Conservation (phyloP, 495 filamentous ascomycete species). For the Lophiostoma macrostomum region DNA sequence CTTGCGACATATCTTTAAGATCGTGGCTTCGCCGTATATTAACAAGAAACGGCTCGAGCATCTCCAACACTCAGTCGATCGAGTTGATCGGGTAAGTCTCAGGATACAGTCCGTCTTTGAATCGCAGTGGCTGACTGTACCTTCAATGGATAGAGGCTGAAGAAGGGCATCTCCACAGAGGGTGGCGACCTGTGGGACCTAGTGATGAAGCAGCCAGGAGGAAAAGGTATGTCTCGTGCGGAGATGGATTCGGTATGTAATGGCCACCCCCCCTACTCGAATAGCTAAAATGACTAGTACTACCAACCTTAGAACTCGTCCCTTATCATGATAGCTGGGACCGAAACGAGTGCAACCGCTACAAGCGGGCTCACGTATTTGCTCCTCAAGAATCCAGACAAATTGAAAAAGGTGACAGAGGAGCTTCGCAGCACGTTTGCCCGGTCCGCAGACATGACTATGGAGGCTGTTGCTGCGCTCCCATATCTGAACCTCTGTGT, state of each 20-base stretch:
- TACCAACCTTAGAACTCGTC: no score
- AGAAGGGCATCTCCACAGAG: conserved; percentile 17
- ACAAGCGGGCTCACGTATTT: conserved; percentile 51
- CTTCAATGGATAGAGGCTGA: no score
- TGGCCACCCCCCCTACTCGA: no score
- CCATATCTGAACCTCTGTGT: conserved; percentile 35
- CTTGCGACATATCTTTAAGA: conserved; percentile 3
- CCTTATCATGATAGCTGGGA: conserved; percentile 51
- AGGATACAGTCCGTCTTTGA: no score
- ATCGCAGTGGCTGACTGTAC: no score
- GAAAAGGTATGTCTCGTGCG: conserved; percentile 35
- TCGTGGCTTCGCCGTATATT: conserved; percentile 4
- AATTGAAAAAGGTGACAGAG: conserved; percentile 38
- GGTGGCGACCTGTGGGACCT: conserved; percentile 30
- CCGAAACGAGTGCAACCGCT: conserved; percentile 55
- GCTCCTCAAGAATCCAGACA: conserved; percentile 46
- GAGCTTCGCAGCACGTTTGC: conserved; percentile 51
- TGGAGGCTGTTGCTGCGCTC: conserved; percentile 40
- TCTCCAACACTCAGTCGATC: conserved; percentile 27
- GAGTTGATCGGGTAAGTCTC: no score
- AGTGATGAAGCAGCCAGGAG: conserved; percentile 36
- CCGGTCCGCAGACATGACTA: conserved; percentile 46
- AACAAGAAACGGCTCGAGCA: conserved; percentile 27
- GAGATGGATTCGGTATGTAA: conserved; percentile 51
- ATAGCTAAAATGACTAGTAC: no score